Evolutionary conservation across 2,329 filamentous ascomycete species (phyloP), one percentile per base, ranked within the genome.

Genomic region (Cytospora piceae): DNA sequence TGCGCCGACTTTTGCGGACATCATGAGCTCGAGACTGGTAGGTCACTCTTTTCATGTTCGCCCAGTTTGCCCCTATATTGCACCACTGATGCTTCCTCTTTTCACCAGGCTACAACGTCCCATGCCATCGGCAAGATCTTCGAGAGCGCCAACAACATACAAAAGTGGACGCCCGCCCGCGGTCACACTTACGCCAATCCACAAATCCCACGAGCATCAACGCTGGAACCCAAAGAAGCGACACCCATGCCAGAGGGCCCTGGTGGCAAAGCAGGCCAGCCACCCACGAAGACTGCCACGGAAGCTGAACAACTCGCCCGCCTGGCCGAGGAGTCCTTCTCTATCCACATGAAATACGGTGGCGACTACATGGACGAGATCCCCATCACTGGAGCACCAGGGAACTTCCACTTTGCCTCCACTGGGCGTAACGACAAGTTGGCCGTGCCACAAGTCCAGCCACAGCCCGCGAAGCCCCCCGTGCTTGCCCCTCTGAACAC

Each of bases 291-390:
- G 58, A 81, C 77, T 62, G 75, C 76, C 66, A 77, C 79, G 46
- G 76, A 79, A 64, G 71, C 74, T 1, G 77, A 75, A 1, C 73
- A 83, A 4, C 79, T 84, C 66, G 69, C 74, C 5, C 78, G 81
- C 17, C 74, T 85, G 3, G 80, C 86, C 2, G 85, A 88, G 69
- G 85, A 88, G 70, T 84, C 87, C 0, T 83, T 87, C 68, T 76
- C 80, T 70, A 79, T 86, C 51, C 85, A 87, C 69, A 79, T 86
- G 75, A 82, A 81, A 68, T 85, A 84, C 70, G 87, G 86, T 46
- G 83, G 85, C 58, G 87, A 90, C 69, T 90, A 87, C 72, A 85
- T 90, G 76, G 86, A 90, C 74, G 85, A 89, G 74, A 90, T 88
- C 69, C 86, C 87, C 52, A 89, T 90, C 70, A 89, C 86, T 0